Percentiles rank a stretch among this genome's conserved stretches.
phyloP scores from a whole-genome alignment of 768 basidiomycete genomes.

The Phlebiopsis flavidoalba region DNA sequence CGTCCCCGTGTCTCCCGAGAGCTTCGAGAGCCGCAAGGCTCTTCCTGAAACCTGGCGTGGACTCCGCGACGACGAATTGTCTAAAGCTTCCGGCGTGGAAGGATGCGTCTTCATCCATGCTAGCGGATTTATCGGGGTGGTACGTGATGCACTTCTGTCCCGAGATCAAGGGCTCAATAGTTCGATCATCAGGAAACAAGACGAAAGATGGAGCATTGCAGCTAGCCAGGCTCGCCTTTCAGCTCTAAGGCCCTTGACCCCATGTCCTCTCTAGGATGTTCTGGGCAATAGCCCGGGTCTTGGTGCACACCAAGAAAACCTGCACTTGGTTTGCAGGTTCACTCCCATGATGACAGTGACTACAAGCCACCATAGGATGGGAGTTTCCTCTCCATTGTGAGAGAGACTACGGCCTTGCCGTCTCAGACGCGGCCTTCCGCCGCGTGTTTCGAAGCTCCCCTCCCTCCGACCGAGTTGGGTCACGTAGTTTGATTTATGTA shows the following conservation, averaged over 20 bases:
- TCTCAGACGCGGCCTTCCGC: no score
- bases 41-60: conserved; percentile 94
- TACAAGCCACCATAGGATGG: no score
- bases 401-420: no score
- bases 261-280: background rate
- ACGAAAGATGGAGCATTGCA: conserved; percentile 83
- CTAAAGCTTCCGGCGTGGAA: conserved; percentile 64
- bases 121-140: conserved; percentile 96
- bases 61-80: conserved; percentile 78
- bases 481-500: no score
- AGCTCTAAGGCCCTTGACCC: background rate
- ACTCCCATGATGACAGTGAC: background rate
- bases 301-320: background rate
- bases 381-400: no score
- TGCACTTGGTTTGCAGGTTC: background rate
- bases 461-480: no score
- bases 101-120: conserved; percentile 93
- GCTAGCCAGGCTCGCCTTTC: conserved; percentile 68
- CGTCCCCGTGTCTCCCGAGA: conserved; percentile 74
- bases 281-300: background rate
- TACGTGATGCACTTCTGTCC: conserved; percentile 24
- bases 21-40: conserved; percentile 88
- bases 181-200: conserved; percentile 58
- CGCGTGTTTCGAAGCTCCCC: no score
- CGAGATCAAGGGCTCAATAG: background rate